Evolutionary conservation across 352 stramenopile genomes (phyloP).

Genomic region (Elongisporangium prolatum): DNA sequence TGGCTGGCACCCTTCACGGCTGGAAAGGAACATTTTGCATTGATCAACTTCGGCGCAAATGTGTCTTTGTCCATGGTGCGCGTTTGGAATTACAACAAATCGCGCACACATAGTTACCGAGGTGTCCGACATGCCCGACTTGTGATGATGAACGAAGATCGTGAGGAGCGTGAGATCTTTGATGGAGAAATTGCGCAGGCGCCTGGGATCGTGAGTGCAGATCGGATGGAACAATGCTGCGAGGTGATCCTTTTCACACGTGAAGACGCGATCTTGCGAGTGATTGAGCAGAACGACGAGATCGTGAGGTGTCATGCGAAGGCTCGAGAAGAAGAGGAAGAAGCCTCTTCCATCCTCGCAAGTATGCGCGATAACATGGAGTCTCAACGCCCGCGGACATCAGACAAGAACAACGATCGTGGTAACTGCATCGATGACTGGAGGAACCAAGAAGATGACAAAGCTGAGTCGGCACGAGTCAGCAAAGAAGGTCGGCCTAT

Average conservation of each 20-base stretch:
- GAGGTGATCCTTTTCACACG: slow-evolving; percentile 89
- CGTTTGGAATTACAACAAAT: slow-evolving; percentile 94
- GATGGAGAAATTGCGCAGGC: slow-evolving; percentile 82
- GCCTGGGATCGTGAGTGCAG: slow-evolving; percentile 48
- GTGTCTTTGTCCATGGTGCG: slow-evolving; percentile 74
- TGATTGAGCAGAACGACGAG: slow-evolving; percentile 66
- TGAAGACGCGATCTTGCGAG: slow-evolving; percentile 47
- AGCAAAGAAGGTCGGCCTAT: slow-evolving; percentile 27
- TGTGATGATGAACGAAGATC: slow-evolving; percentile 4
- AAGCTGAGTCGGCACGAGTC: slow-evolving; percentile 1
- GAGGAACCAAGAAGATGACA: slow-evolving; percentile 13
- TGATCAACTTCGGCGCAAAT: slow-evolving; percentile 35
- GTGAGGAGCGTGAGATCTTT: slow-evolving; percentile 48
- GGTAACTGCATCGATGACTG: neutral
- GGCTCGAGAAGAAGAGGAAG: slow-evolving; percentile 50
- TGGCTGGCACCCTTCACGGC: slow-evolving; percentile 84
- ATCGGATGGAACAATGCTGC: slow-evolving; percentile 46
- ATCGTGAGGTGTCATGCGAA: slow-evolving; percentile 15
- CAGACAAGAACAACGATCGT: slow-evolving; percentile 20
- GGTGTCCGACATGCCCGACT: slow-evolving; percentile 59
- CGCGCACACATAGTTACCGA: slow-evolving; percentile 71
- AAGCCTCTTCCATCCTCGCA: slow-evolving; percentile 23
- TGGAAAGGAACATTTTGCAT: slow-evolving; percentile 47
- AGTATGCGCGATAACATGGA: slow-evolving; percentile 40
- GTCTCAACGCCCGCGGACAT: slow-evolving; percentile 43